A percentile compares a stretch with the other conserved stretches of the same genome.
These are phyloP conservation scores for Coniferiporia sulphurascens DNA, from an alignment of 1,284 basidiomycete genomes.

Conservation along the genomic window DNA sequence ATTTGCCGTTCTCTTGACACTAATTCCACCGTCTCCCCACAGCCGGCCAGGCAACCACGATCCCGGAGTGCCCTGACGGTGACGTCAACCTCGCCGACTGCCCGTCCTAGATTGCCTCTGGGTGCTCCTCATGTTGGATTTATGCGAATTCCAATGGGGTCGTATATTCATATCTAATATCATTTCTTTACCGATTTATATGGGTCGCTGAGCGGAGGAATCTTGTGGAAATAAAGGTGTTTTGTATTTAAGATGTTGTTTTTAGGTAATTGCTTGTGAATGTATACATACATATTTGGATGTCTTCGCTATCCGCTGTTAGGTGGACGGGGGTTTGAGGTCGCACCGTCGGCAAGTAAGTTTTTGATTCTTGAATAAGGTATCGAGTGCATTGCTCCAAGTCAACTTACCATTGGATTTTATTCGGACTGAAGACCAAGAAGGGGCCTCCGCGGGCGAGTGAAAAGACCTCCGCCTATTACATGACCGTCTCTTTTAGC, in stretches of 20 bases:
- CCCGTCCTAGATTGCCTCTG: constrained; percentile 8
- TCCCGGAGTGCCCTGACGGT: constrained; percentile 19
- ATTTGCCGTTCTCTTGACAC: background rate
- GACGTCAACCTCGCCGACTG: constrained; percentile 12
- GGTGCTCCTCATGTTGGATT: too few relatives aligned
- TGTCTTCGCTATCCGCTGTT: too few relatives aligned
- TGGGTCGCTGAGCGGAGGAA: background rate
- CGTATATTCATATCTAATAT: background rate
- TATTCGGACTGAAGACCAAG: too few relatives aligned
- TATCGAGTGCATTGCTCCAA: too few relatives aligned
- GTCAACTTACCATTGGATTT: too few relatives aligned
- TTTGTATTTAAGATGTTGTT: background rate
- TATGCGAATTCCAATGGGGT: background rate
- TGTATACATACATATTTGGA: background rate
- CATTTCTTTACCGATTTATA: background rate
- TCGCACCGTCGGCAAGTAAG: too few relatives aligned
- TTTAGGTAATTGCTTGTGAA: background rate
- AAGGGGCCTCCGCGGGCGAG: too few relatives aligned
- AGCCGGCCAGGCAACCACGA: constrained; percentile 12
- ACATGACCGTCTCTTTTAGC: too few relatives aligned
- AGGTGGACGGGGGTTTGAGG: too few relatives aligned
- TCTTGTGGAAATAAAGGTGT: background rate
- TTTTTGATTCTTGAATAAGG: too few relatives aligned
- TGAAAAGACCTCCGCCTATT: too few relatives aligned
- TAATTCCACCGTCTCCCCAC: background rate